phyloP scores from a whole-genome alignment of 1,139 yeast species.

The Meyerozyma guilliermondii region DNA sequence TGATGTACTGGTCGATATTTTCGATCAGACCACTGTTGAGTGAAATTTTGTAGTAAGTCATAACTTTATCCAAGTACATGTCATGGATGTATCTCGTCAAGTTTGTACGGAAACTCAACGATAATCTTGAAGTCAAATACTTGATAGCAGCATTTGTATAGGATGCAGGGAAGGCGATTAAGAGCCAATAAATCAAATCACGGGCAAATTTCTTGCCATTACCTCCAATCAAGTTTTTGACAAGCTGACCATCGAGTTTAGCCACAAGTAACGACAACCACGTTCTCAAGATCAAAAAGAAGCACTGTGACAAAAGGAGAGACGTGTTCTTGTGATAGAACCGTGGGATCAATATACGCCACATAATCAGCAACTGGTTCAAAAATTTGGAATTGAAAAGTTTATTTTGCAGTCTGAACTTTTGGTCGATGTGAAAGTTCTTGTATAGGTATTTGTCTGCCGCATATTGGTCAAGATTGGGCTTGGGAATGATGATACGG shows the following conservation, averaged over 20 bases:
- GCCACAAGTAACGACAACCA: constrained; percentile 86
- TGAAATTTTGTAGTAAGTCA: constrained; percentile 76
- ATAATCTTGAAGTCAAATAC: constrained; percentile 69
- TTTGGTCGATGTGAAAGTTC: constrained; percentile 40
- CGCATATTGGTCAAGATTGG: constrained; percentile 57
- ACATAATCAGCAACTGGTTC: constrained; percentile 68
- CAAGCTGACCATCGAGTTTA: constrained; percentile 86
- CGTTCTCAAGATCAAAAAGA: constrained; percentile 74
- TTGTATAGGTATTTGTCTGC: constrained; percentile 64
- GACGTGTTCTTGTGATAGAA: constrained; percentile 64
- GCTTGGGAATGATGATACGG: constrained; percentile 53
- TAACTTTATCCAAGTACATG: constrained; percentile 72
- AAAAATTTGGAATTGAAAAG: constrained; percentile 64
- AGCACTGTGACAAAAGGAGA: constrained; percentile 64
- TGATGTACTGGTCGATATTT: constrained; percentile 71
- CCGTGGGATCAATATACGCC: constrained; percentile 79
- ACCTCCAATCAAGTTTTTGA: constrained; percentile 81
- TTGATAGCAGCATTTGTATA: constrained; percentile 90
- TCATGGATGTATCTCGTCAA: constrained; percentile 86
- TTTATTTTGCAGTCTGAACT: constrained; percentile 26
- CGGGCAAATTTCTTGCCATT: constrained; percentile 70
- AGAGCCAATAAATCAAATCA: constrained; percentile 80
- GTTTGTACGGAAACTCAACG: constrained; percentile 81
- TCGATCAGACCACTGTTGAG: constrained; percentile 41
- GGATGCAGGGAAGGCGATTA: constrained; percentile 89